Evolutionary conservation across 2,329 filamentous ascomycete genomes (phyloP).

Genomic region (Talaromyces atroroseus): DNA sequence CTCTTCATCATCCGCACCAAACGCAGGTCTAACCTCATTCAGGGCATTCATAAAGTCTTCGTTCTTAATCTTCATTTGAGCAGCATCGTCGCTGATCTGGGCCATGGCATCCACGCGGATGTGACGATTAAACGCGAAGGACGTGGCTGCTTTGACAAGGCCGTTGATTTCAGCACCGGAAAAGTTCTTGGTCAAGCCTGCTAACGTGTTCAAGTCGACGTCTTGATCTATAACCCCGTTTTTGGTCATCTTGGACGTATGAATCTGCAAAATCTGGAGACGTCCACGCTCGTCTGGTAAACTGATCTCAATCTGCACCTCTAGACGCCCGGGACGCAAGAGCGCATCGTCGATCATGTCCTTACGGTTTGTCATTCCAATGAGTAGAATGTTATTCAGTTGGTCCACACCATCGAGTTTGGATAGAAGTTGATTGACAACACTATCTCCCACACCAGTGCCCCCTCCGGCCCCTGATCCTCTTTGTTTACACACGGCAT

Average conservation of each 20-base stretch:
- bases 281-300: constrained; percentile 84
- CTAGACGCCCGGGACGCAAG: constrained; percentile 86
- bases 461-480: constrained; percentile 86
- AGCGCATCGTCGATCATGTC: constrained; percentile 99
- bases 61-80: constrained; percentile 79
- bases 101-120: constrained; percentile 85
- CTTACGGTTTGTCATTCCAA: constrained; percentile 98
- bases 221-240: constrained; percentile 68
- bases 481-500: constrained; percentile 97
- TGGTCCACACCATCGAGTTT: constrained; percentile 93
- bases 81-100: constrained; percentile 71
- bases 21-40: constrained; percentile 85
- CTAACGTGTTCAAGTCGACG: constrained; percentile 74
- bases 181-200: constrained; percentile 85
- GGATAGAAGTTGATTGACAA: constrained; percentile 92
- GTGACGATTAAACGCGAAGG: constrained; percentile 85
- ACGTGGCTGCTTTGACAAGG: constrained; percentile 85
- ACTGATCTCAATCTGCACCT: constrained; percentile 95
- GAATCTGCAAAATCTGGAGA: constrained; percentile 84
- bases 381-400: constrained; percentile 94
- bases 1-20: constrained; percentile 89
- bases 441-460: constrained; percentile 93
- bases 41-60: constrained; percentile 79
- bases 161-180: constrained; percentile 91
- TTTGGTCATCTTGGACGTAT: constrained; percentile 72